Evolutionary conservation across 139 green algal species (phyloP).

Genomic region (Astrephomene gubernaculifera): DNA sequence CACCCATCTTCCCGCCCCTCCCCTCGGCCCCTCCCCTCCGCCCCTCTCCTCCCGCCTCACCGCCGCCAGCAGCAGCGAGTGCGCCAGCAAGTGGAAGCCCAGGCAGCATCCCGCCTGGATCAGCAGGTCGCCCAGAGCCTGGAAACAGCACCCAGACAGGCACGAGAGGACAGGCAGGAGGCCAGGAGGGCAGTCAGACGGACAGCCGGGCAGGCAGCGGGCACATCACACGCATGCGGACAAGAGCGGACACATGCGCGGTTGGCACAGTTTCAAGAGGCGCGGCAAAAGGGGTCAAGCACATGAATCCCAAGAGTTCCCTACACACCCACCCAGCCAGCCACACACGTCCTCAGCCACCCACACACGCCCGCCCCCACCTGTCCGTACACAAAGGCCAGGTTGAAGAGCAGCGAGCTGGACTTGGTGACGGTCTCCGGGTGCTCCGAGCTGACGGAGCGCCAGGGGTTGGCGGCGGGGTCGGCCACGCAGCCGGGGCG

Average conservation of each 20-base stretch:
- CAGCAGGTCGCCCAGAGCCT: slow-evolving; percentile 21
- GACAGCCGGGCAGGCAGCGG: not conserved
- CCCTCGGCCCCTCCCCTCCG: not conserved
- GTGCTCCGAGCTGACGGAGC: slow-evolving; percentile 21
- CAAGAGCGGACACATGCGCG: no score
- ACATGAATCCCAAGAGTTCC: not conserved
- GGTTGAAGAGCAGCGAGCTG: slow-evolving; percentile 24
- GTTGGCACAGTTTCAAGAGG: not conserved
- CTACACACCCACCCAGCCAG: not conserved
- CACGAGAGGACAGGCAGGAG: not conserved
- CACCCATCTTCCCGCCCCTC: not conserved
- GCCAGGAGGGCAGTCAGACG: not conserved
- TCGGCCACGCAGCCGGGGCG: slow-evolving; percentile 3
- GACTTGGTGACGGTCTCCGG: slow-evolving; percentile 33
- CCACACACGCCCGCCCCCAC: not conserved
- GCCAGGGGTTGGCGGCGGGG: slow-evolving; percentile 33
- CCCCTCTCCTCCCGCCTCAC: not conserved
- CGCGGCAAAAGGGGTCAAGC: not conserved
- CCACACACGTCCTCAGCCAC: not conserved
- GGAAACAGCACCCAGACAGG: not conserved
- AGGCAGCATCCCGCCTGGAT: slow-evolving; percentile 37
- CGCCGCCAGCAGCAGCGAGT: not conserved
- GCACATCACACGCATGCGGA: not conserved
- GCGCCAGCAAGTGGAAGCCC: slow-evolving; percentile 24
- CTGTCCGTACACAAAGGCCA: slow-evolving; percentile 37